These are phyloP conservation scores for Cytospora schulzeri DNA, from an alignment of 2,329 filamentous ascomycete species.

Conservation along the genomic window DNA sequence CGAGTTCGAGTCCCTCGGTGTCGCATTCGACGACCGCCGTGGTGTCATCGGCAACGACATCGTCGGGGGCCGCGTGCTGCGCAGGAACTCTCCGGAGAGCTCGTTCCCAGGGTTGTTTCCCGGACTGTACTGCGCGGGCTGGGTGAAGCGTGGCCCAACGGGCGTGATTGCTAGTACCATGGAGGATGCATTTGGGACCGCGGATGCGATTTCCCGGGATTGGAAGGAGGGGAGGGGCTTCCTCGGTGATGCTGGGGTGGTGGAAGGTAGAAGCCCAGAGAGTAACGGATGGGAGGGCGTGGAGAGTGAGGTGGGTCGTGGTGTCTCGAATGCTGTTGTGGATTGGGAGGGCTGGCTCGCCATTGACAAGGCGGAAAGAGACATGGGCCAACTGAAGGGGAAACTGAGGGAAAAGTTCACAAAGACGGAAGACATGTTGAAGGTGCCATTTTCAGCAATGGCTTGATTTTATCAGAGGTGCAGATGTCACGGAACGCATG, in stretches of 20 bases:
- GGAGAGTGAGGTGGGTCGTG: slow-evolving; percentile 55
- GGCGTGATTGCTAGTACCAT: slow-evolving; percentile 96
- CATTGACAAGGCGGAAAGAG: slow-evolving; percentile 79
- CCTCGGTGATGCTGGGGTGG: slow-evolving; percentile 34
- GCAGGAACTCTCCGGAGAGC: slow-evolving; percentile 38
- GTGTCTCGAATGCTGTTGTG: slow-evolving; percentile 44
- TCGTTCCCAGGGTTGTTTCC: slow-evolving; percentile 42
- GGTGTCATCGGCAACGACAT: slow-evolving; percentile 85
- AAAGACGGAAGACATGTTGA: slow-evolving; percentile 59
- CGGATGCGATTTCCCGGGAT: slow-evolving; percentile 80
- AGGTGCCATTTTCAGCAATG: slow-evolving; percentile 15
- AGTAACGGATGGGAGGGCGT: slow-evolving; percentile 76
- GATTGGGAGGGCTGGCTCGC: slow-evolving; percentile 82
- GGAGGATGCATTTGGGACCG: slow-evolving; percentile 89
- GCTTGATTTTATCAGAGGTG: not conserved
- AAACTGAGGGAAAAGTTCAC: slow-evolving; percentile 79
- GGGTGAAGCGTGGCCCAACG: slow-evolving; percentile 93
- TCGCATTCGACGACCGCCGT: slow-evolving; percentile 73
- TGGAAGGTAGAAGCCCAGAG: slow-evolving; percentile 2
- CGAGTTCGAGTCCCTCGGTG: slow-evolving; percentile 71
- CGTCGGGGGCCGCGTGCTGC: slow-evolving; percentile 66
- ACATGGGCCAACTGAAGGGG: slow-evolving; percentile 64
- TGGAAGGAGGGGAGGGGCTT: slow-evolving; percentile 57
- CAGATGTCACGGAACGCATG: not conserved
- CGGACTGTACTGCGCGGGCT: slow-evolving; percentile 89